Evolutionary conservation across 73 alveolate genomes (phyloP).

Genomic region (Stentor coeruleus): DNA sequence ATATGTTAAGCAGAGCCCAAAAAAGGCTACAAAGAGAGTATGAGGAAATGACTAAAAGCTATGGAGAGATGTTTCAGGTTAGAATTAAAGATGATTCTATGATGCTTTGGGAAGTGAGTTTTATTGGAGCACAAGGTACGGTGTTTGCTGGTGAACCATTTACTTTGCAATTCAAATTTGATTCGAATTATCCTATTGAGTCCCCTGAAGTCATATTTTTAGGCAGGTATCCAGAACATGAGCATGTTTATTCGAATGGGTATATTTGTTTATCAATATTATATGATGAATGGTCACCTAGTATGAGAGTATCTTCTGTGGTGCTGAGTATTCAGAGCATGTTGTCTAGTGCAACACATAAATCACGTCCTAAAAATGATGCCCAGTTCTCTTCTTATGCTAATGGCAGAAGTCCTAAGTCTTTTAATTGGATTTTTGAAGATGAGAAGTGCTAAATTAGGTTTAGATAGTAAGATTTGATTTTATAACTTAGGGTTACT

Average conservation of each 20-base stretch:
- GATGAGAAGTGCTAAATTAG: conserved; percentile 58
- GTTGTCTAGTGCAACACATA: conserved; percentile 80
- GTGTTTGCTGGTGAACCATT: conserved; percentile 85
- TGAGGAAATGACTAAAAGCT: conserved; percentile 70
- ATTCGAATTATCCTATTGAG: conserved; percentile 86
- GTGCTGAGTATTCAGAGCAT: conserved; percentile 80
- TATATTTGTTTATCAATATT: conserved; percentile 86
- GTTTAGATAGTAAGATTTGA: not conserved
- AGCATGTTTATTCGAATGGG: conserved; percentile 97
- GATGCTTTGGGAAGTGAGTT: conserved; percentile 71
- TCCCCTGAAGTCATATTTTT: conserved; percentile 96
- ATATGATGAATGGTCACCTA: conserved; percentile 96
- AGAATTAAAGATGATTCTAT: conserved; percentile 60
- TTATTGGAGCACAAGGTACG: conserved; percentile 90
- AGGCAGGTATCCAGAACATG: conserved; percentile 92
- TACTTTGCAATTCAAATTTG: conserved; percentile 85
- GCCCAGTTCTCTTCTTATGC: conserved; percentile 51
- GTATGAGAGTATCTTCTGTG: conserved; percentile 84
- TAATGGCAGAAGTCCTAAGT: conserved; percentile 73
- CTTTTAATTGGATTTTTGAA: conserved; percentile 70
- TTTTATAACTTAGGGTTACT: no score
- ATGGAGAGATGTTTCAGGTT: conserved; percentile 64
- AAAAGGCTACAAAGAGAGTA: conserved; percentile 86
- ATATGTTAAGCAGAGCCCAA: conserved; percentile 67
- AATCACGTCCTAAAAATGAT: conserved; percentile 76